Evolutionary conservation across 768 basidiomycete species (phyloP).

Genomic region (Tremella fuciformis): DNA sequence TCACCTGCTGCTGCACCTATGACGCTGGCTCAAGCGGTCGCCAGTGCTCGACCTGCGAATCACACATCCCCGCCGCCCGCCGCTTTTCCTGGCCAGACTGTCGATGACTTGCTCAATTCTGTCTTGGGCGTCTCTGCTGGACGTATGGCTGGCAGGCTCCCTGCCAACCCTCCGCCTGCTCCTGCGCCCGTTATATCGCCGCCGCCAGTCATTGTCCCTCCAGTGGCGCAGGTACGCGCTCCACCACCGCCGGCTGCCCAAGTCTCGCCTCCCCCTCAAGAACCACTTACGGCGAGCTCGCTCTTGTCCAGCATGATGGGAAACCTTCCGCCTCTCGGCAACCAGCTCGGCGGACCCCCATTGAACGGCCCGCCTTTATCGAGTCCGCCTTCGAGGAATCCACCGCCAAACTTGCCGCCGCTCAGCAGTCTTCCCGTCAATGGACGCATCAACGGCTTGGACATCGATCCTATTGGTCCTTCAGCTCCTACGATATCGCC

Average conservation of each 20-base stretch:
- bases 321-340: not conserved
- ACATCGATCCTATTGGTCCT: not conserved
- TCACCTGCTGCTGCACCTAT: not conserved
- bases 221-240: too few relatives aligned
- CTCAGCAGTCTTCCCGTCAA: too few relatives aligned
- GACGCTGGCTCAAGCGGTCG: not conserved
- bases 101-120: slow-evolving; percentile 36
- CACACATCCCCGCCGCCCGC: slow-evolving; percentile 2
- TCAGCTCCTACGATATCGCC: not conserved
- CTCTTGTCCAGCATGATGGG: too few relatives aligned
- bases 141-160: not conserved
- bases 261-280: too few relatives aligned
- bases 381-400: too few relatives aligned
- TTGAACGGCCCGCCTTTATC: too few relatives aligned
- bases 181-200: not conserved
- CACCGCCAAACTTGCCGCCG: too few relatives aligned
- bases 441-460: not conserved
- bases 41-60: not conserved
- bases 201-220: not conserved
- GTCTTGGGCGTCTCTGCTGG: slow-evolving; percentile 25
- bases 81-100: slow-evolving; percentile 38
- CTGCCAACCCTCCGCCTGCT: not conserved
- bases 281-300: too few relatives aligned
- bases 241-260: too few relatives aligned
- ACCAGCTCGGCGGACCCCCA: too few relatives aligned